Base-by-base conservation (phyloP, 1,284 basidiomycete genomes). In the Tilletia caries region DNA sequence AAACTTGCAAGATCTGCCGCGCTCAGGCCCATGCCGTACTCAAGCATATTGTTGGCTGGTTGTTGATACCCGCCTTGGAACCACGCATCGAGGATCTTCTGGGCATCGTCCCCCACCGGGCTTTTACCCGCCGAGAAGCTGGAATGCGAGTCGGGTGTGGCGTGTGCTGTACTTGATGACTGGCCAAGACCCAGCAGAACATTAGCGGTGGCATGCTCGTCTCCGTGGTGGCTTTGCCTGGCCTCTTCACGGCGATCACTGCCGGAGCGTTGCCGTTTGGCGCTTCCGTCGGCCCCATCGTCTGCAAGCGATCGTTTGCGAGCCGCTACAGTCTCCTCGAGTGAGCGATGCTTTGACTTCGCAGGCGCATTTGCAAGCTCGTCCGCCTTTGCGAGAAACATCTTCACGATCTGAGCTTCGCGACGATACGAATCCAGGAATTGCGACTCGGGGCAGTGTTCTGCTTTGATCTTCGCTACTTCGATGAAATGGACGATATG, bases 1-100 rank as follows among this genome's bases (percentile, higher is more conserved):
- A 62, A 13, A 13, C 29, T 62, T 2, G 58, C 58, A 1, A 62
- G 58, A 15, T 62, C 58, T 20, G 32, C 23, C 12, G 52, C 6
- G 20, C n/a, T 58, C 15, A 58, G 27, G 52, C 32, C 58, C 13
- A 29, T 62, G 10, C 27, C 20, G n/a, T 33, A 62, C 29, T 62
- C 58, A 29, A 62, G 58, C 32, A 62, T n/a, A 33, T n/a, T 29
- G 33, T 62, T 62, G 2, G 58, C 58, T 3, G 58, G 58, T 18
- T 62, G 58, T 15, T 62, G 58, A 20, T 62, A 62, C 10, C 58
- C 58, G 12, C 58, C 58, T 34, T 62, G 58, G 58, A 62, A 62
- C 58, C 58, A 62, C 6, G 29, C 29, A 33, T 62, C 58, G 4
- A 62, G 58, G 10, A 62, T 62, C 18, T 62, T 62, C 23, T 62